phyloP scores from a whole-genome alignment of 78 protist species.

The Carpediemonas membranifera region DNA sequence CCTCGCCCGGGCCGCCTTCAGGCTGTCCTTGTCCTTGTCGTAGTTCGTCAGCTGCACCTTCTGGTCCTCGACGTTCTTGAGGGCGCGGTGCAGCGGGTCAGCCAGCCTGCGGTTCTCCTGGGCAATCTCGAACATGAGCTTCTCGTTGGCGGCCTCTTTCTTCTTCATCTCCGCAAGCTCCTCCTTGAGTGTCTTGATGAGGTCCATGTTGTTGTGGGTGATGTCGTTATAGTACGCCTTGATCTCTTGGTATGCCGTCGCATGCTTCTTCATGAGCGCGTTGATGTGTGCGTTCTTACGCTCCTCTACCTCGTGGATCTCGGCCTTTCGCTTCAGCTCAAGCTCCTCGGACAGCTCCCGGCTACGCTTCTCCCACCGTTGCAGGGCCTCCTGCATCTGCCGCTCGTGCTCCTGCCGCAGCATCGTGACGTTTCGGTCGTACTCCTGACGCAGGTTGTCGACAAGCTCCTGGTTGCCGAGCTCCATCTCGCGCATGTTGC shows the following conservation, averaged over 20 bases:
- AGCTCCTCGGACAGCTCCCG: not conserved
- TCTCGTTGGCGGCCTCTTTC: slow-evolving; percentile 41
- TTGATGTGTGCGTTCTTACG: slow-evolving; percentile 55
- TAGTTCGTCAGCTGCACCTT: slow-evolving; percentile 38
- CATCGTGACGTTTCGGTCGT: not conserved
- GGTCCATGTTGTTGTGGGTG: slow-evolving; percentile 60
- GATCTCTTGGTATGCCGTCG: slow-evolving; percentile 53
- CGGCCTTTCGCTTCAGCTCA: slow-evolving; percentile 42
- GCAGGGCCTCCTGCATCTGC: not conserved
- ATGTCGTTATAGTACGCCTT: slow-evolving; percentile 63
- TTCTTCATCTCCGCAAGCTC: slow-evolving; percentile 29
- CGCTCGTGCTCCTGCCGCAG: not conserved
- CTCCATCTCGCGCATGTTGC: not conserved
- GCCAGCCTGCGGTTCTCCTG: slow-evolving; percentile 28
- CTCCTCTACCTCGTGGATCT: slow-evolving; percentile 57
- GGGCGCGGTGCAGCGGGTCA: slow-evolving; percentile 54
- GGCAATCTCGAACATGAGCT: slow-evolving; percentile 45
- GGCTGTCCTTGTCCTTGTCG: slow-evolving; percentile 21
- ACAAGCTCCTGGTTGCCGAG: not conserved
- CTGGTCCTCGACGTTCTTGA: slow-evolving; percentile 32
- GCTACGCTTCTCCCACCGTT: not conserved
- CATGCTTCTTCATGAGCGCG: slow-evolving; percentile 52
- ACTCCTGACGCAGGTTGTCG: not conserved
- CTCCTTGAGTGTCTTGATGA: slow-evolving; percentile 55
- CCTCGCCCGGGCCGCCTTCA: slow-evolving; percentile 1